Evolutionary conservation across 139 green algal species (phyloP), one percentile per base, ranked within the genome.

Genomic region (Auxenochlorella pyrenoidosa): DNA sequence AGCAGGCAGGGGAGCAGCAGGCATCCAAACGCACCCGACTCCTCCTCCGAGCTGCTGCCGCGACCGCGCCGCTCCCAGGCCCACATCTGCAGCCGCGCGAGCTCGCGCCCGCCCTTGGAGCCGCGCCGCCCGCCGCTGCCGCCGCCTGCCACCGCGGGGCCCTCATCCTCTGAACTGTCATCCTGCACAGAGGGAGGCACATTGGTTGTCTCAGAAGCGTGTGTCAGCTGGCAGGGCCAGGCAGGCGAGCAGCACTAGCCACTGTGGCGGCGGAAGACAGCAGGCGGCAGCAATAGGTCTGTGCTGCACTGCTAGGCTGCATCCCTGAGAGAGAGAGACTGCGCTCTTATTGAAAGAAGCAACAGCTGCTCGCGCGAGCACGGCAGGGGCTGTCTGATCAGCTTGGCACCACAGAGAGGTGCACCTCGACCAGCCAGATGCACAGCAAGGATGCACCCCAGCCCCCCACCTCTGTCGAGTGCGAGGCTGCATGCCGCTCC

Each of bases 51-150:
- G 63, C 80, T 85, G 63, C 36, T 65, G 36, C 58, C 54, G 36
- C 54, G 54, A n/a, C 80, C 41, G 10, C 80, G 80, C 80, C 80
- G 80, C 80, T 85, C 80, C 80, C 80, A 85, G 40, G 80, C 80
- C 80, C 80, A 85, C 80, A 85, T 85, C 63, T 85, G 80, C 26
- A 85, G 80, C 13, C 80, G 80, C 80, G 75, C 75, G 0, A 85
- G 63, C 80, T 85, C 80, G 12, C 80, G 80, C 2, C 80, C 80
- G 5, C 60, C 80, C 41, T 85, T 85, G 80, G 40, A 28, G 79
- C 21, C 26, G 58, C 36, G 26, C 58, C 36, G 78, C n/a, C 70
- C 70, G 41, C 73, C 73, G 73, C 41, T 51, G 78, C 78, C 78
- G 51, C 78, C 54, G 36, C 58, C 36, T 19, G 80, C 60, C 4